Conservation (phyloP, 2,329 filamentous ascomycete species). For the Microdochium trichocladiopsis region DNA sequence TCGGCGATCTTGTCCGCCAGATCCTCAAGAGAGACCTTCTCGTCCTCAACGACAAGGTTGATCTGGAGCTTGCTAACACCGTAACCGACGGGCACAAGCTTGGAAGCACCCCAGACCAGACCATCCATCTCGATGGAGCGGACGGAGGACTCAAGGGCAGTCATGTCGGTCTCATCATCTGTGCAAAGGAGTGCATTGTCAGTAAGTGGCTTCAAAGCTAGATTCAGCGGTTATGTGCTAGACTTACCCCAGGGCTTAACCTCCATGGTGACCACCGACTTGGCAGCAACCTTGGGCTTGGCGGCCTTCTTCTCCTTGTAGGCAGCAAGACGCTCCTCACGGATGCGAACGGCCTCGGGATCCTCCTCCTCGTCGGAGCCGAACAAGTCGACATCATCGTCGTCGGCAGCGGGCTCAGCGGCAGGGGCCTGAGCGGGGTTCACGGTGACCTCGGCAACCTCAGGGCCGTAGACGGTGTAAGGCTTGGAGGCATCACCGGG, state of each 20-base stretch:
- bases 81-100: slow-evolving; percentile 86
- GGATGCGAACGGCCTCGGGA: slow-evolving; percentile 73
- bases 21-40: slow-evolving; percentile 84
- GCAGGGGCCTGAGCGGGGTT: slow-evolving; percentile 80
- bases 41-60: slow-evolving; percentile 95
- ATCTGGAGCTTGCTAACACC: slow-evolving; percentile 99
- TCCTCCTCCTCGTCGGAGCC: slow-evolving; percentile 93
- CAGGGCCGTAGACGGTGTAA: slow-evolving; percentile 87
- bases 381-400: slow-evolving; percentile 89
- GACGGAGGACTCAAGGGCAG: slow-evolving; percentile 70
- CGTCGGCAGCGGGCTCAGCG: slow-evolving; percentile 59
- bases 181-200: slow-evolving; percentile 10
- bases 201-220: slow-evolving; percentile 3
- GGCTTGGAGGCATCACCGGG: slow-evolving; percentile 86
- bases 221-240: background rate
- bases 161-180: slow-evolving; percentile 95
- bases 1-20: slow-evolving; percentile 77
- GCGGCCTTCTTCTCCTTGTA: slow-evolving; percentile 96
- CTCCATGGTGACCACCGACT: slow-evolving; percentile 92
- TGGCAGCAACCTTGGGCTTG: slow-evolving; percentile 87
- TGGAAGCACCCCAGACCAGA: slow-evolving; percentile 90
- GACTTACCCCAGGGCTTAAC: slow-evolving; percentile 97
- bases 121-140: slow-evolving; percentile 84
- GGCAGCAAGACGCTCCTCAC: slow-evolving; percentile 84
- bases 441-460: slow-evolving; percentile 66